Percentiles rank a stretch among this genome's conserved stretches.
Conservation (phyloP, 2,329 filamentous ascomycete species). For the Colletotrichum noveboracense region DNA sequence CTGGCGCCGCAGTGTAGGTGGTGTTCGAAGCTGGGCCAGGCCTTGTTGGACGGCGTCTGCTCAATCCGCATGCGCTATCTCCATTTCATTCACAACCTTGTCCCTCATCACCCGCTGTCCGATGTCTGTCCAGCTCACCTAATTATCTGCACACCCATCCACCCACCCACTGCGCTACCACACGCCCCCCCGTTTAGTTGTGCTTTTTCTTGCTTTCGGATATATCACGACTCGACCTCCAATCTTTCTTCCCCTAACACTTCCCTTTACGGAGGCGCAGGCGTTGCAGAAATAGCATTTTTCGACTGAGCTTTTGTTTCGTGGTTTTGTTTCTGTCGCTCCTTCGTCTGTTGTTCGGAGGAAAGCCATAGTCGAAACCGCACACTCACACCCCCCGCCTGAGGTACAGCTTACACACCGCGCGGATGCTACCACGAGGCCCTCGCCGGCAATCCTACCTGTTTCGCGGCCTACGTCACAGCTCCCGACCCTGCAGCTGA, state of each 20-base stretch:
- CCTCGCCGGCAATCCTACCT: not conserved
- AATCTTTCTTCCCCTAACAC: not conserved
- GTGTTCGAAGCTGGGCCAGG: not conserved
- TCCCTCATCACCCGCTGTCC: not conserved
- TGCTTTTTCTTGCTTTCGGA: not conserved
- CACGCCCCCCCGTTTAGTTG: not conserved
- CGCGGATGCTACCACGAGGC: not conserved
- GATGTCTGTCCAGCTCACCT: not conserved
- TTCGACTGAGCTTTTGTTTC: not conserved
- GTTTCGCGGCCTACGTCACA: slow-evolving; percentile 14
- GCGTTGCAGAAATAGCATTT: not conserved
- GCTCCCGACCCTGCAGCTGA: not conserved
- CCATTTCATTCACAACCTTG: not conserved
- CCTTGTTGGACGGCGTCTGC: not conserved
- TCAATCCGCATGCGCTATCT: not conserved
- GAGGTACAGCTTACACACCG: not conserved
- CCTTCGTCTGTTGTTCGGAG: slow-evolving; percentile 8
- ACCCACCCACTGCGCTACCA: not conserved
- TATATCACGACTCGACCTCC: not conserved
- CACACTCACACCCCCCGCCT: not conserved
- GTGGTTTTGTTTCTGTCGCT: not conserved
- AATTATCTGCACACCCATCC: not conserved
- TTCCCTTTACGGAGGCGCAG: not conserved
- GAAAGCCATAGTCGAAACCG: not conserved
- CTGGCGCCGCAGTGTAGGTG: not conserved